Evolutionary conservation across 495 filamentous ascomycete species (phyloP).

Genomic region (Trichocladium uniseriatum): DNA sequence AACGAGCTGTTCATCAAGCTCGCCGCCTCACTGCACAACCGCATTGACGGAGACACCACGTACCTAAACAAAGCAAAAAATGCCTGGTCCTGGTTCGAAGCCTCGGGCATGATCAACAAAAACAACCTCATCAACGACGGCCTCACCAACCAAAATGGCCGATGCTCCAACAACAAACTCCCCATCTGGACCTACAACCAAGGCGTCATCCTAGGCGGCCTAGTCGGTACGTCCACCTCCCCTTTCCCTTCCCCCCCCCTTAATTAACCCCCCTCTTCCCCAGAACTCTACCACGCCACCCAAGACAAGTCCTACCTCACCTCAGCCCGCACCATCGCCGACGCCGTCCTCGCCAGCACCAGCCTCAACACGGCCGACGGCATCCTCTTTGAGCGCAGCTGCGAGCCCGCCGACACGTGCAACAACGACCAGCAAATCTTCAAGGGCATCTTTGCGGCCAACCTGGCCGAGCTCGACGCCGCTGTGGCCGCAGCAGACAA

Average conservation of each 20-base stretch:
- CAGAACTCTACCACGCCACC: slow-evolving; percentile 21
- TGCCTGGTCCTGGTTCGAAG: slow-evolving; percentile 58
- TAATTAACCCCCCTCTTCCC: neutral
- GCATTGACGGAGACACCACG: slow-evolving; percentile 37
- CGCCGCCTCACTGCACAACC: slow-evolving; percentile 55
- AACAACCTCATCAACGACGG: slow-evolving; percentile 58
- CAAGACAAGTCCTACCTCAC: slow-evolving; percentile 34
- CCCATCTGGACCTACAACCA: slow-evolving; percentile 67
- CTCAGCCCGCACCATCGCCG: slow-evolving; percentile 48
- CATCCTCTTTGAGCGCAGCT: slow-evolving; percentile 52
- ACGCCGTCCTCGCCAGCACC: slow-evolving; percentile 17
- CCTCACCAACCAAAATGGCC: slow-evolving; percentile 32
- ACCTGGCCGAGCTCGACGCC: slow-evolving; percentile 42
- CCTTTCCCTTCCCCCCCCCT: neutral
- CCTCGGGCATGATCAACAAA: slow-evolving; percentile 53
- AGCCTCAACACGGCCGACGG: slow-evolving; percentile 25
- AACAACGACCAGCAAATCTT: slow-evolving; percentile 54
- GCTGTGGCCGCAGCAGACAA: neutral
- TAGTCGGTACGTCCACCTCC: slow-evolving; percentile 44
- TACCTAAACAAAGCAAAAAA: slow-evolving; percentile 46
- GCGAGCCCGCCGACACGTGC: slow-evolving; percentile 31
- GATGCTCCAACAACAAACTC: slow-evolving; percentile 52
- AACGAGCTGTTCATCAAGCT: slow-evolving; percentile 63
- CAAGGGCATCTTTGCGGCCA: slow-evolving; percentile 65
- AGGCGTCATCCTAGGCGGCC: slow-evolving; percentile 59